These are phyloP conservation scores for Phytophthora aleatoria DNA, from an alignment of 352 stramenopile species.

Conservation along the genomic window DNA sequence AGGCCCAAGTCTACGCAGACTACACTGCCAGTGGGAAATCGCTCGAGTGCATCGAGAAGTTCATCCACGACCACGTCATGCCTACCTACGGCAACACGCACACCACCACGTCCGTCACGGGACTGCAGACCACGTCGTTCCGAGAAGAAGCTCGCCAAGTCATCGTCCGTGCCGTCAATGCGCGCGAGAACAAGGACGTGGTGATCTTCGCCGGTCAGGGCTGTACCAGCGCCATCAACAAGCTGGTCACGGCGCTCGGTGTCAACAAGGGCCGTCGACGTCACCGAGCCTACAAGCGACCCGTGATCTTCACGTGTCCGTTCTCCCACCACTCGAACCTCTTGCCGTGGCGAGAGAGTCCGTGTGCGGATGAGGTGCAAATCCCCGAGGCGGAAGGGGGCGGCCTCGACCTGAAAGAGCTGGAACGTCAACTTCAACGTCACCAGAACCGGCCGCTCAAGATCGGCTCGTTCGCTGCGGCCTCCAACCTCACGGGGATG, in stretches of 20 bases:
- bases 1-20: slow-evolving; percentile 93
- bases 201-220: slow-evolving; percentile 95
- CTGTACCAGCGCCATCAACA: slow-evolving; percentile 86
- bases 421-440: slow-evolving; percentile 54
- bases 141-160: slow-evolving; percentile 93
- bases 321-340: slow-evolving; percentile 99
- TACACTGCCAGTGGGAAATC: slow-evolving; percentile 93
- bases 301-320: slow-evolving; percentile 92
- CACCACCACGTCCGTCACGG: slow-evolving; percentile 84
- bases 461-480: slow-evolving; percentile 93
- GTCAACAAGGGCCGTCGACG: slow-evolving; percentile 42
- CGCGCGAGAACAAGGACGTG: slow-evolving; percentile 87
- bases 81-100: slow-evolving; percentile 97
- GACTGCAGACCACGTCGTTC: slow-evolving; percentile 90
- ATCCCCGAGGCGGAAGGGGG: slow-evolving; percentile 62
- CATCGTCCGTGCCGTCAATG: slow-evolving; percentile 87
- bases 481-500: slow-evolving; percentile 95
- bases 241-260: slow-evolving; percentile 76
- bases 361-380: slow-evolving; percentile 73
- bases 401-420: slow-evolving; percentile 60
- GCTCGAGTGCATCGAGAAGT: slow-evolving; percentile 89
- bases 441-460: slow-evolving; percentile 62
- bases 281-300: slow-evolving; percentile 36
- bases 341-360: slow-evolving; percentile 95
- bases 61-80: slow-evolving; percentile 88